phyloP scores from a whole-genome alignment of 805 yeast species.

The Ogataea kodamae region DNA sequence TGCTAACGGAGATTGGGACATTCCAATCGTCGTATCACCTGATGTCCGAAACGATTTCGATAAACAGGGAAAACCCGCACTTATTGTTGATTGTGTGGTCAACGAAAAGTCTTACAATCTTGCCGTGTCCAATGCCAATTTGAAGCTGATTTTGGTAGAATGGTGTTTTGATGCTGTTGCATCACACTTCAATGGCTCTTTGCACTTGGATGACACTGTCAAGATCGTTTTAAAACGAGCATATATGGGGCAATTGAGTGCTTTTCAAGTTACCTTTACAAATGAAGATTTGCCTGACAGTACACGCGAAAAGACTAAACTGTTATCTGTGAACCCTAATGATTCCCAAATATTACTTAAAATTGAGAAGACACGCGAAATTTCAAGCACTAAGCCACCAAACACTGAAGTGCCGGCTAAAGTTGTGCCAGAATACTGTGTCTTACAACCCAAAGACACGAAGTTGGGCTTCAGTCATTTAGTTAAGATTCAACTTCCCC shows the following conservation, averaged over 20 bases:
- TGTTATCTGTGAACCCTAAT: too few relatives aligned
- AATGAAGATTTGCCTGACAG: too few relatives aligned
- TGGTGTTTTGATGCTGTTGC: conserved; percentile 85
- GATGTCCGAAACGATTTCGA: conserved; percentile 52
- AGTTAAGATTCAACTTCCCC: too few relatives aligned
- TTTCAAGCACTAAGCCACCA: too few relatives aligned
- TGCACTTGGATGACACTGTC: conserved; percentile 57
- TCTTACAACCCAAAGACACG: too few relatives aligned
- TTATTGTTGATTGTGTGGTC: conserved; percentile 78
- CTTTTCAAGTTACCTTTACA: too few relatives aligned
- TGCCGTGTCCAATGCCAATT: conserved; percentile 54
- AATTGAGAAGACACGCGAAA: too few relatives aligned
- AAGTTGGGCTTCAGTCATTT: too few relatives aligned
- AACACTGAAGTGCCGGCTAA: too few relatives aligned
- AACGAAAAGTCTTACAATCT: conserved; percentile 60
- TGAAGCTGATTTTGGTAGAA: conserved; percentile 66
- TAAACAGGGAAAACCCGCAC: conserved; percentile 62
- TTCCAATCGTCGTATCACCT: conserved; percentile 71
- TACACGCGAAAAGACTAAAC: too few relatives aligned
- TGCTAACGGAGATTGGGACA: conserved; percentile 75
- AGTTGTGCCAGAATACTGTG: too few relatives aligned
- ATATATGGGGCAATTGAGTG: conserved; percentile 69
- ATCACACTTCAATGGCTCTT: conserved; percentile 21
- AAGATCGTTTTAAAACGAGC: conserved; percentile 67
- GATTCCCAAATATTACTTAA: too few relatives aligned